phyloP scores from a whole-genome alignment of 1,139 yeast genomes.

The Lodderomyces margitis region DNA sequence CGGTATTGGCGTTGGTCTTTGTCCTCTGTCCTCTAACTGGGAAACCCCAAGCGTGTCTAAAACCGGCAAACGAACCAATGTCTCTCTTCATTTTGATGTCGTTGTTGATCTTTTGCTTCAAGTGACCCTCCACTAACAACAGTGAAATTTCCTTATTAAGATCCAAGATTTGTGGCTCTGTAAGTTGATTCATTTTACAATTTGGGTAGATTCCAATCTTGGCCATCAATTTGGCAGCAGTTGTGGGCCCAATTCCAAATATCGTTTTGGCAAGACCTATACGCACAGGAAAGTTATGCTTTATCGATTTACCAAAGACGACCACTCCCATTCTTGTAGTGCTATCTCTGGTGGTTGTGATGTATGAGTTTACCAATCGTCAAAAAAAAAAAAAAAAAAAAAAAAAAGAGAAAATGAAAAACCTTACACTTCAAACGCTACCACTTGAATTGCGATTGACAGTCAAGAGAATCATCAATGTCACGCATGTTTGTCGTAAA shows the following conservation, averaged over 20 bases:
- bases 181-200: constrained; percentile 91
- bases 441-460: too few relatives aligned
- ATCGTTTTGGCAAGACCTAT: constrained; percentile 78
- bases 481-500: too few relatives aligned
- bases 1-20: constrained; percentile 85
- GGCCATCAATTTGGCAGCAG: constrained; percentile 81
- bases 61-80: constrained; percentile 85
- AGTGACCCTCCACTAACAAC: constrained; percentile 81
- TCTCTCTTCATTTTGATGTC: constrained; percentile 78
- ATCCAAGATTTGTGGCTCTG: constrained; percentile 84
- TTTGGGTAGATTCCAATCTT: constrained; percentile 87
- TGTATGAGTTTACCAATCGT: not conserved
- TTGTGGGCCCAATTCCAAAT: constrained; percentile 77
- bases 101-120: constrained; percentile 72
- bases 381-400: too few relatives aligned
- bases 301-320: constrained; percentile 71
- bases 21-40: constrained; percentile 97
- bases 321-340: constrained; percentile 62
- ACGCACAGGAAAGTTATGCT: constrained; percentile 45
- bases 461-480: too few relatives aligned
- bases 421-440: too few relatives aligned
- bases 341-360: not conserved
- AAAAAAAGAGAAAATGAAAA: too few relatives aligned
- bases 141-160: constrained; percentile 84
- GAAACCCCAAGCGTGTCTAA: constrained; percentile 82